Evolutionary conservation across 2,329 filamentous ascomycete genomes (phyloP).

Genomic region (Alternaria ventricosa): DNA sequence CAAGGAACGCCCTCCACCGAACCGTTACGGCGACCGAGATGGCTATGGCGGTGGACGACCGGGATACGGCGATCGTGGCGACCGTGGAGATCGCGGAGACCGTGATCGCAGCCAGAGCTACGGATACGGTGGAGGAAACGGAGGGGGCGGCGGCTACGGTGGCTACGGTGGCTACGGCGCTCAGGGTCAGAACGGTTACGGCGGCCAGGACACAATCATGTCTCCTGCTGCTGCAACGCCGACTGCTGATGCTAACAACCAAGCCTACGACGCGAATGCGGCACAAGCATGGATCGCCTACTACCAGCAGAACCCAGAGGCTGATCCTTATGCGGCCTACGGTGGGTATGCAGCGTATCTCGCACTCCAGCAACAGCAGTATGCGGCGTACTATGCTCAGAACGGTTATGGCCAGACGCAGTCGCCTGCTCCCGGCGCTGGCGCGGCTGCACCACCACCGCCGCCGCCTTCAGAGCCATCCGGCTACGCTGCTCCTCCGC

Average conservation of each 20-base stretch:
- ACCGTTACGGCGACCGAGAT: constrained; percentile 53
- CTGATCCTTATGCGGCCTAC: constrained; percentile 88
- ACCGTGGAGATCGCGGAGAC: constrained; percentile 46
- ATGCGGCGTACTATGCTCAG: constrained; percentile 41
- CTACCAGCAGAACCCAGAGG: constrained; percentile 70
- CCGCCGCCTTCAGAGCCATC: constrained; percentile 41
- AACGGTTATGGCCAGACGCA: constrained; percentile 30
- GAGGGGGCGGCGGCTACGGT: constrained; percentile 49
- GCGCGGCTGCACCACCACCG: constrained; percentile 32
- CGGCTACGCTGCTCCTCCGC: constrained; percentile 39
- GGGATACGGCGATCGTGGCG: constrained; percentile 53
- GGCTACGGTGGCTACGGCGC: constrained; percentile 46
- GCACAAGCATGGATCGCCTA: constrained; percentile 80
- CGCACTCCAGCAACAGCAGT: constrained; percentile 39
- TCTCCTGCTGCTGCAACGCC: constrained; percentile 43
- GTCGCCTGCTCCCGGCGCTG: constrained; percentile 37
- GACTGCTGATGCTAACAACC: constrained; percentile 51
- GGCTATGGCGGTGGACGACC: constrained; percentile 42
- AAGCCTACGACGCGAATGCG: constrained; percentile 70
- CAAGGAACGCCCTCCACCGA: constrained; percentile 71
- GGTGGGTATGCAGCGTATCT: constrained; percentile 67
- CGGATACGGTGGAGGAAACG: constrained; percentile 47
- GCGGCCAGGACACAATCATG: constrained; percentile 30
- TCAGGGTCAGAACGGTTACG: constrained; percentile 40
- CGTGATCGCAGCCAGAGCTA: constrained; percentile 51